Base-by-base conservation (phyloP, 129 eudicot genomes). In the Lonicera japonica region DNA sequence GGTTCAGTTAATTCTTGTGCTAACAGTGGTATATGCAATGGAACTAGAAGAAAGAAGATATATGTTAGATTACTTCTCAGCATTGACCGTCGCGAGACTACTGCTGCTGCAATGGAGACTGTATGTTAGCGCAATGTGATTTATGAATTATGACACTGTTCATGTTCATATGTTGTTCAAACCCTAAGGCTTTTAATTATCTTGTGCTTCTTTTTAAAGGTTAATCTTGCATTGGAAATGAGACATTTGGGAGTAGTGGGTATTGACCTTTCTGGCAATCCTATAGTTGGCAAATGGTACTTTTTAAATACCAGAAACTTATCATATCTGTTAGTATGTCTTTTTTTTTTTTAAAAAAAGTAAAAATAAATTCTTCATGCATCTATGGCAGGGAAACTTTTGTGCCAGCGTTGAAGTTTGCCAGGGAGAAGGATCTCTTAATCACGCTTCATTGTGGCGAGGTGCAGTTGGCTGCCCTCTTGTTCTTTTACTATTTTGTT, bases 251-350 rank as follows among this genome's bases (percentile, higher is more conserved):
- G 98, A 39, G 95, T 92, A 40, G 81, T 87, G 65, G 98, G 98
- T 13, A 85, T 92, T 47, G 98, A 92, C 75, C 98, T 92, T 70
- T 92, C 98, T 51, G 98, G 98, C 64, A 92, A 92, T 69, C 98
- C 96, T 11, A 53, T 63, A 24, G 67, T 92, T 63, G 96, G 98
- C 70, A 84, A 92, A 80, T 92, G 96, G 98, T 91, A 84, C 46
- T 2, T 13, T 52, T 1, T 11, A 25, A 45, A 12, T 45, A 45
- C 51, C 51, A 1, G 2, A 10, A 10, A 45, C 51, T 45, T 4
- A 29, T 45, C 3, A 5, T 12, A 15, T 45, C 51, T 45, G 14
- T 45, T 45, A 1, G 14, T 11, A 11, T 11, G 14, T 45, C 10
- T 15, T 34, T 39, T 71, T 1, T 11, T 48, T 40, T n/a, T n/a